Evolutionary conservation across 2,329 filamentous ascomycete genomes (phyloP).

Genomic region (Diplocarpon rosae): DNA sequence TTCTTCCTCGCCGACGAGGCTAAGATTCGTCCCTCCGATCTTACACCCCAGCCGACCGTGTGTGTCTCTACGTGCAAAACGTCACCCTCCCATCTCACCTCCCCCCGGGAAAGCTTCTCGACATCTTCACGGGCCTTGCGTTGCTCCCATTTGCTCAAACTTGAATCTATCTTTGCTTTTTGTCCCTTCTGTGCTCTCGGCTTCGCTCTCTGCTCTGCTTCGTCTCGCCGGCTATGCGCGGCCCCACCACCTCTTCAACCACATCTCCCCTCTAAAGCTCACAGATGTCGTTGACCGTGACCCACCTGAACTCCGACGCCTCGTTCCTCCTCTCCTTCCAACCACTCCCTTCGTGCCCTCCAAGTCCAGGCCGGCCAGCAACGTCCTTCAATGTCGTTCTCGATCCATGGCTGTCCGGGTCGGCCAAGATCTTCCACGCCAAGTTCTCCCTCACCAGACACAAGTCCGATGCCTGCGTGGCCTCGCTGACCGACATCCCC

Average conservation of each 20-base stretch:
- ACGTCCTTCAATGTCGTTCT: slow-evolving; percentile 55
- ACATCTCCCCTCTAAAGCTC: neutral
- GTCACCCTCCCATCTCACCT: too few species aligned
- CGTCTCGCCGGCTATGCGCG: too few species aligned
- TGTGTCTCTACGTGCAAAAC: too few species aligned
- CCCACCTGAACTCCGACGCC: slow-evolving; percentile 53
- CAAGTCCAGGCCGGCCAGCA: slow-evolving; percentile 27
- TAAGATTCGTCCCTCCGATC: too few species aligned
- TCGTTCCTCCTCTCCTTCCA: slow-evolving; percentile 53
- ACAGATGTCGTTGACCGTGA: slow-evolving; percentile 51
- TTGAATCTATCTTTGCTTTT: too few species aligned
- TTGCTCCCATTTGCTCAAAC: too few species aligned
- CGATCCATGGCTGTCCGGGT: slow-evolving; percentile 59
- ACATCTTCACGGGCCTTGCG: too few species aligned
- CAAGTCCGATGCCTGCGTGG: slow-evolving; percentile 43
- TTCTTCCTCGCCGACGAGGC: too few species aligned
- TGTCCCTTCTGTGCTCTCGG: too few species aligned
- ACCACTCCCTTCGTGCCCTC: slow-evolving; percentile 29
- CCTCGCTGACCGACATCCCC: slow-evolving; percentile 42
- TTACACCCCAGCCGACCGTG: too few species aligned
- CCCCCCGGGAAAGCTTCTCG: too few species aligned
- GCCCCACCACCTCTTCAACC: neutral
- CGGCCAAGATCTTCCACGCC: slow-evolving; percentile 48
- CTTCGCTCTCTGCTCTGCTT: too few species aligned
- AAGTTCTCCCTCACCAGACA: slow-evolving; percentile 50